Conservation (phyloP, 495 filamentous ascomycete species). For the Bacidia rubella region DNA sequence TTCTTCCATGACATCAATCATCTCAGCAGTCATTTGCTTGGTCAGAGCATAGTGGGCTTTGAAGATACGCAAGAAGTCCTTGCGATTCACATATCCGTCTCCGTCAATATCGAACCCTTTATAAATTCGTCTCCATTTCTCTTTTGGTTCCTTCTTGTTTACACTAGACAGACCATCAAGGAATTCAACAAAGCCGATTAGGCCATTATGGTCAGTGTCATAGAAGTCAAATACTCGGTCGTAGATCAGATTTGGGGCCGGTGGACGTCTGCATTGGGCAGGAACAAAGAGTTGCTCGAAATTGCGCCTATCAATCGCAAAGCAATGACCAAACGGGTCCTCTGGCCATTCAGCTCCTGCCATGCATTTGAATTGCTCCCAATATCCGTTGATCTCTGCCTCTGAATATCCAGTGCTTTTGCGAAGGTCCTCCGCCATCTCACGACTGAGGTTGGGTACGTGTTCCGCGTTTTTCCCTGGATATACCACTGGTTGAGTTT, state of each 20-base stretch:
- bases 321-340: slow-evolving; percentile 59
- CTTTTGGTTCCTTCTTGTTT: slow-evolving; percentile 50
- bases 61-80: slow-evolving; percentile 87
- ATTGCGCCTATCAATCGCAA: slow-evolving; percentile 80
- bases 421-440: slow-evolving; percentile 47
- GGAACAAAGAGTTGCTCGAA: slow-evolving; percentile 87
- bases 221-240: slow-evolving; percentile 96
- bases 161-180: slow-evolving; percentile 69
- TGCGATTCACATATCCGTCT: slow-evolving; percentile 75
- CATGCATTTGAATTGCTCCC: slow-evolving; percentile 91
- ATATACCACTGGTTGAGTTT: slow-evolving; percentile 69
- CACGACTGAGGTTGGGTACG: slow-evolving; percentile 42
- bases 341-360: slow-evolving; percentile 74
- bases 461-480: slow-evolving; percentile 65
- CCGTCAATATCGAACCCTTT: slow-evolving; percentile 81
- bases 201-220: slow-evolving; percentile 72
- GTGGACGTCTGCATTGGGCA: slow-evolving; percentile 57
- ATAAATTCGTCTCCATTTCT: slow-evolving; percentile 64
- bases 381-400: slow-evolving; percentile 77
- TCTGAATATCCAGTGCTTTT: slow-evolving; percentile 63
- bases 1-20: slow-evolving; percentile 69
- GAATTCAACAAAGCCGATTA: slow-evolving; percentile 93
- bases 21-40: slow-evolving; percentile 70
- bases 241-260: slow-evolving; percentile 77
- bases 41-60: slow-evolving; percentile 77